These are phyloP conservation scores for Hericium rajendrae DNA, from an alignment of 768 basidiomycete species.

Conservation along the genomic window DNA sequence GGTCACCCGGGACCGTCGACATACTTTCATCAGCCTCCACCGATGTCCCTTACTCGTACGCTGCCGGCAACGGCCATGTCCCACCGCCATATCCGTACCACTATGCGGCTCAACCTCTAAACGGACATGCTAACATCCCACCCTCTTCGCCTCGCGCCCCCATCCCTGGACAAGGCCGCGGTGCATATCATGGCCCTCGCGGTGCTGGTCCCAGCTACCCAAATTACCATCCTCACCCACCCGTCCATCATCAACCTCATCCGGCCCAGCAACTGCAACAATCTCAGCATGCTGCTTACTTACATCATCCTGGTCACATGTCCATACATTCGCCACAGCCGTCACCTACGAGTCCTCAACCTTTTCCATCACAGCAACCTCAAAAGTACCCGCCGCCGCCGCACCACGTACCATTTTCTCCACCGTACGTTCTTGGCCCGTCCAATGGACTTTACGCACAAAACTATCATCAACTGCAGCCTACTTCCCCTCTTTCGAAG, in stretches of 20 bases:
- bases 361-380: constrained; percentile 11
- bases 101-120: constrained; percentile 30
- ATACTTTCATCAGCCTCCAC: constrained; percentile 22
- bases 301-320: constrained; percentile 15
- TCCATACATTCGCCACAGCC: constrained; percentile 18
- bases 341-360: constrained; percentile 20
- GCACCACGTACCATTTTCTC: constrained; percentile 20
- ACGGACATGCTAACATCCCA: constrained; percentile 26
- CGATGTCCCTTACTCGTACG: constrained; percentile 18
- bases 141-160: constrained; percentile 29
- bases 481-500: constrained; percentile 52
- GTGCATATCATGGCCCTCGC: constrained; percentile 22
- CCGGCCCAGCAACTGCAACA: constrained; percentile 27
- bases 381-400: constrained; percentile 22
- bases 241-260: constrained; percentile 28
- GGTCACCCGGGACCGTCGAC: constrained; percentile 25
- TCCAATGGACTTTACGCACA: constrained; percentile 26
- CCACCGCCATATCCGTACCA: constrained; percentile 21
- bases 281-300: constrained; percentile 12
- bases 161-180: constrained; percentile 24
- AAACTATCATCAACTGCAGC: constrained; percentile 37
- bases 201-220: constrained; percentile 30
- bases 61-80: constrained; percentile 11
- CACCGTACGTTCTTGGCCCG: constrained; percentile 17
- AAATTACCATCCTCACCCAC: constrained; percentile 27